Evolutionary conservation across 2,329 filamentous ascomycete genomes (phyloP), one percentile per base, ranked within the genome.

Genomic region (Ceratocystis huliohia): DNA sequence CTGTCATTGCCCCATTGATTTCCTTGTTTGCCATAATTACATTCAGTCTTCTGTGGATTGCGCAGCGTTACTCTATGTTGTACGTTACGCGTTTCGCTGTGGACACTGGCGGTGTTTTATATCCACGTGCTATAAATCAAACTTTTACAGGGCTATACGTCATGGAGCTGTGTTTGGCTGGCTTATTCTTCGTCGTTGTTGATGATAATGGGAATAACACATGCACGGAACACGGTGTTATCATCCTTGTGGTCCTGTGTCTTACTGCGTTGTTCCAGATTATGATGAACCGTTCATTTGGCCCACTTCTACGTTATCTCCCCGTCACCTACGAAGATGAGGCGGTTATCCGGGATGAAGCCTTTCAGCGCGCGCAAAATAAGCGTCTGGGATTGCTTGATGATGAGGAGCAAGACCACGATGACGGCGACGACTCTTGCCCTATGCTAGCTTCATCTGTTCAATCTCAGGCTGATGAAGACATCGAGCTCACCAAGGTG

Each of bases 291-390:
- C 78, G 80, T 65, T 88, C 91, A 0, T 97, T 99, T 71, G 84
- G 84, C 0, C 93, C 94, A 2, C 81, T 99, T 8, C 87, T 96
- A 73, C 84, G 88, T 48, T 96, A 96, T 72, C 79, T 99, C 2
- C 94, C 94, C 0, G 95, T 97, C 69, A 97, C 93, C 0, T 85
- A 97, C 66, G 94, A 99, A 74, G 94, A 97, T 69, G 93, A 96
- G 73, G 94, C 94, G 2, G 89, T 94, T 0, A 78, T 89, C n/a
- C 87, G 93, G 5, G 94, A 99, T 70, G 85, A 93, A 72, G 89
- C 88, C 48, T 99, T 97, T 73, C 87, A 91, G 71, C 81, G 88
- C 61, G 87, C 87, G 2, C 91, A 95, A 73, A 85, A 87, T 67
- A 80, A 80, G 25, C 86, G 88, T 7, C 82, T 92, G 66, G 86